A percentile compares a stretch with the other conserved stretches of the same genome.
Conservation (phyloP, 257 asterid genomes). For the Echium plantagineum region DNA sequence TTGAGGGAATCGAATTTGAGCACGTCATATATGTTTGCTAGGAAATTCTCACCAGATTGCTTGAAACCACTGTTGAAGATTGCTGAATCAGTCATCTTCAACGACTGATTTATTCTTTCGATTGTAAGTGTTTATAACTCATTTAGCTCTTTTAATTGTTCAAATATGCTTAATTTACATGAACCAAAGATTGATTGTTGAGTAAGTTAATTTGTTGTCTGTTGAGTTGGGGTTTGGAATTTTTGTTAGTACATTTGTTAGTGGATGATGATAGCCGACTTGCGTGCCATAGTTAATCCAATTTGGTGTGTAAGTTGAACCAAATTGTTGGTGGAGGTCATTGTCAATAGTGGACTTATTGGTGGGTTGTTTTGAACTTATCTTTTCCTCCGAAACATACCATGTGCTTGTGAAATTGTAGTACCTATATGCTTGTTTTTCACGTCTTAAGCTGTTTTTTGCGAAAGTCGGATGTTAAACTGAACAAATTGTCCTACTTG, state of each 20-base stretch:
- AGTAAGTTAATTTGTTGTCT: slow-evolving; percentile 9
- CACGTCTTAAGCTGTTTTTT: too few species aligned
- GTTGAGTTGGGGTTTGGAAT: slow-evolving; percentile 7
- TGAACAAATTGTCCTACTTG: too few species aligned
- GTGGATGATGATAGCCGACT: slow-evolving; percentile 4
- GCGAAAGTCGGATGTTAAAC: too few species aligned
- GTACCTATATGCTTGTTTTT: too few species aligned
- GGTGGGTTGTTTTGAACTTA: slow-evolving; percentile 1
- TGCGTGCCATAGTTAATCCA: background rate
- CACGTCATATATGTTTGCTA: slow-evolving; percentile 51
- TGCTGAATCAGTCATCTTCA: slow-evolving; percentile 64
- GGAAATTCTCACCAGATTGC: slow-evolving; percentile 80
- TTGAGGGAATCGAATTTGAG: slow-evolving; percentile 66
- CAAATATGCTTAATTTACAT: background rate
- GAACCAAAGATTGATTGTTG: background rate
- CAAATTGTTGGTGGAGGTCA: too few species aligned
- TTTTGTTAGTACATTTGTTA: background rate
- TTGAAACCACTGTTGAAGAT: slow-evolving; percentile 60
- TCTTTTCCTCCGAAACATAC: too few species aligned
- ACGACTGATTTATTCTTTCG: slow-evolving; percentile 36
- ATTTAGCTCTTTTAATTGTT: slow-evolving; percentile 1
- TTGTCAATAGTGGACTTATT: slow-evolving; percentile 4
- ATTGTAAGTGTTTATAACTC: slow-evolving; percentile 29
- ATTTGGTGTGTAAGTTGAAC: too few species aligned
- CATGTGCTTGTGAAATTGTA: too few species aligned